phyloP scores from a whole-genome alignment of 345 rosid genomes.

The rapeseed (Brassica napus) region Da-Ae NC_063434.1:24849501-24850000 shows the following conservation, averaged over 20 bases:
- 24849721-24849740: not conserved
- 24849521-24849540: not conserved
- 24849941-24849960: not conserved
- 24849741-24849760: not conserved
- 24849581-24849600: not conserved
- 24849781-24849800: constrained; percentile 20
- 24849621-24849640: not conserved
- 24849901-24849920: too few species aligned
- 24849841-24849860: not conserved
- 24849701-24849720: not conserved
- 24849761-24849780: constrained; percentile 18
- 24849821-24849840: constrained; percentile 21
- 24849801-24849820: constrained; percentile 31
- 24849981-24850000: not conserved
- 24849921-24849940: not conserved
- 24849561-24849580: not conserved
- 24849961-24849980: not conserved
- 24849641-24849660: not conserved
- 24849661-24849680: not conserved
- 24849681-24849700: not conserved
- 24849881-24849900: not conserved
- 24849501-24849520: not conserved
- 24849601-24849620: not conserved
- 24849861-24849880: not conserved
- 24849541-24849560: not conserved